Evolutionary conservation across 495 filamentous ascomycete genomes (phyloP).

Genomic region (Letharia lupina): DNA sequence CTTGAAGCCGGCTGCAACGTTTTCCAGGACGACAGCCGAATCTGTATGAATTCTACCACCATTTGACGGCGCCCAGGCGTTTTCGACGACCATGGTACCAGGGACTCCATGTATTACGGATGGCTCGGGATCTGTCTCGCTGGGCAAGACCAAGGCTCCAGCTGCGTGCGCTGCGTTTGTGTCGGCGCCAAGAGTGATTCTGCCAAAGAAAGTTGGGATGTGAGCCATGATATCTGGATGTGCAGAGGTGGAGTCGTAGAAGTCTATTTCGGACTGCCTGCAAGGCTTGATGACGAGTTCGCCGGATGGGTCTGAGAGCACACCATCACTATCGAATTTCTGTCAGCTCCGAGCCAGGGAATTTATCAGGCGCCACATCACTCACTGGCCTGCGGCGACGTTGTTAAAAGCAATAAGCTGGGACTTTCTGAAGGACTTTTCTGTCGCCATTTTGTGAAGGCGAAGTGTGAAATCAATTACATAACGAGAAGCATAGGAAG

Average conservation of each 20-base stretch:
- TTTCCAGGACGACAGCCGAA: constrained; percentile 76
- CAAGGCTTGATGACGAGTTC: constrained; percentile 92
- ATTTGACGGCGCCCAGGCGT: constrained; percentile 41
- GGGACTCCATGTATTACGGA: constrained; percentile 13
- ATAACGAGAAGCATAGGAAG: constrained; percentile 14
- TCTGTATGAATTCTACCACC: constrained; percentile 60
- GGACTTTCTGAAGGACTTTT: constrained; percentile 30
- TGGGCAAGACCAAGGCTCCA: constrained; percentile 15
- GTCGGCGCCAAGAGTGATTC: constrained; percentile 41
- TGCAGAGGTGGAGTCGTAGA: constrained; percentile 70
- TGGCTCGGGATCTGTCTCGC: constrained; percentile 12
- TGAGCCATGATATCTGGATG: constrained; percentile 67
- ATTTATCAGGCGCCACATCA: constrained; percentile 22
- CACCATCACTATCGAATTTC: constrained; percentile 63
- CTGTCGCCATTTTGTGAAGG: constrained; percentile 15
- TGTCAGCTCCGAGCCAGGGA: constrained; percentile 12
- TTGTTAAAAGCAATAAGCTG: constrained; percentile 65
- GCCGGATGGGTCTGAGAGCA: constrained; percentile 76
- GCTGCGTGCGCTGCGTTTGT: constrained; percentile 26
- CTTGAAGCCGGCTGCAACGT: constrained; percentile 71
- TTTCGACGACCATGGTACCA: constrained; percentile 22
- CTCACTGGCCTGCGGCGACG: constrained; percentile 92
- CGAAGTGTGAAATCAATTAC: constrained; percentile 6
- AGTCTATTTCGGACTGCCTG: constrained; percentile 74
- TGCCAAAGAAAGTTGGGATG: constrained; percentile 82